Conservation (phyloP, 768 basidiomycete genomes). For the Suillus brevipes region DNA sequence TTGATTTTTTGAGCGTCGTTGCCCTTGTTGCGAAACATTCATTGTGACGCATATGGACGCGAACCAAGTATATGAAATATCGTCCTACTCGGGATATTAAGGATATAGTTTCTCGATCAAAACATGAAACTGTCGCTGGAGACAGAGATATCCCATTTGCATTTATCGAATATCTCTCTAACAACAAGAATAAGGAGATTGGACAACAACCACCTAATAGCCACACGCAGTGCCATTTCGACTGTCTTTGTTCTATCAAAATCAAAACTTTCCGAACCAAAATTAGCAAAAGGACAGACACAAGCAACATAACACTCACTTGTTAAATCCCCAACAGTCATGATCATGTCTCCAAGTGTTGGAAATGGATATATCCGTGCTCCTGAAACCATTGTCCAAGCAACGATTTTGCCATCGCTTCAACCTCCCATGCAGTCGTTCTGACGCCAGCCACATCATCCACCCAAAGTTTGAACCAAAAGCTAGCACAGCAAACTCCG, state of each 20-base stretch:
- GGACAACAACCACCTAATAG: neutral
- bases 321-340: neutral
- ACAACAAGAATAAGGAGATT: neutral
- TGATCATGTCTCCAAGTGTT: neutral
- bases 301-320: neutral
- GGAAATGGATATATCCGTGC: neutral
- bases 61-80: neutral
- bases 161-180: neutral
- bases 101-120: neutral
- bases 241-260: too few relatives aligned
- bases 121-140: neutral
- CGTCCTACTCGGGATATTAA: neutral
- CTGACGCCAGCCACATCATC: constrained; percentile 21
- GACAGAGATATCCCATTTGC: neutral
- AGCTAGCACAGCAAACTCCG: constrained; percentile 51
- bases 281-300: neutral
- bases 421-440: constrained; percentile 21
- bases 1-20: too few relatives aligned
- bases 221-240: neutral
- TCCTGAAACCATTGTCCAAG: neutral
- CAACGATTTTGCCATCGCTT: constrained; percentile 7
- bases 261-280: neutral
- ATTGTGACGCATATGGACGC: too few relatives aligned
- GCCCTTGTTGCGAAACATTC: too few relatives aligned
- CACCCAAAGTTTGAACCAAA: constrained; percentile 65